phyloP scores from a whole-genome alignment of 2,329 filamentous ascomycete genomes.

The Boeremia exigua region DNA sequence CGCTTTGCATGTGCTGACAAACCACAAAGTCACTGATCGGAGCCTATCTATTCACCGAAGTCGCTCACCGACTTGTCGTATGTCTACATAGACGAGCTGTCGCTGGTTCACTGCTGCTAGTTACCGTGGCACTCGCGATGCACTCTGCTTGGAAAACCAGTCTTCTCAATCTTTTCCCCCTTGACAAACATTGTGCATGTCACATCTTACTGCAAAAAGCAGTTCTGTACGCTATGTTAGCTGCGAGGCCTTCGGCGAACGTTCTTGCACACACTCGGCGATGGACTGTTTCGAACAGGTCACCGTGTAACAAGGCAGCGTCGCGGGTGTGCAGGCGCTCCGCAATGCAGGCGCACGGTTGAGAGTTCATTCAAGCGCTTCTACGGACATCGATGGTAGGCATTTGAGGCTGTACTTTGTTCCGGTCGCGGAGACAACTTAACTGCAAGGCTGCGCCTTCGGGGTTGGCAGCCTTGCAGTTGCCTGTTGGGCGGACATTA shows the following conservation, averaged over 20 bases:
- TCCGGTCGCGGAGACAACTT: neutral
- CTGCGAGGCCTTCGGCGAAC: neutral
- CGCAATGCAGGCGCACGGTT: neutral
- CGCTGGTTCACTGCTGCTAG: neutral
- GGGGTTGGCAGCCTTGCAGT: constrained; percentile 3
- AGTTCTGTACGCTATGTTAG: neutral
- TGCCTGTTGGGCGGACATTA: neutral
- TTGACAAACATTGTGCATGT: neutral
- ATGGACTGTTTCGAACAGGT: neutral
- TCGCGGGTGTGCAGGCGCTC: neutral
- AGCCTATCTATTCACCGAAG: neutral
- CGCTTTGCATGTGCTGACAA: neutral
- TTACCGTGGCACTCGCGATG: neutral
- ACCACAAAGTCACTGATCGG: neutral
- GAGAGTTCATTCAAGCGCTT: neutral
- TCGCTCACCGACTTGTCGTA: constrained; percentile 1
- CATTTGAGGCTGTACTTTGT: neutral
- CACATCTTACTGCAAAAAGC: neutral
- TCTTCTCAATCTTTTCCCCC: neutral
- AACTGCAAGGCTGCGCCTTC: neutral
- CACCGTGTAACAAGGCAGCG: neutral
- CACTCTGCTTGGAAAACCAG: neutral
- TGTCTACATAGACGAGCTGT: neutral
- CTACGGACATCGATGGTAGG: neutral
- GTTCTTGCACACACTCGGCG: neutral